These are phyloP conservation scores for Funneliformis geosporum DNA, from an alignment of 192 early-diverging fungal genomes.

Conservation along the genomic window DNA sequence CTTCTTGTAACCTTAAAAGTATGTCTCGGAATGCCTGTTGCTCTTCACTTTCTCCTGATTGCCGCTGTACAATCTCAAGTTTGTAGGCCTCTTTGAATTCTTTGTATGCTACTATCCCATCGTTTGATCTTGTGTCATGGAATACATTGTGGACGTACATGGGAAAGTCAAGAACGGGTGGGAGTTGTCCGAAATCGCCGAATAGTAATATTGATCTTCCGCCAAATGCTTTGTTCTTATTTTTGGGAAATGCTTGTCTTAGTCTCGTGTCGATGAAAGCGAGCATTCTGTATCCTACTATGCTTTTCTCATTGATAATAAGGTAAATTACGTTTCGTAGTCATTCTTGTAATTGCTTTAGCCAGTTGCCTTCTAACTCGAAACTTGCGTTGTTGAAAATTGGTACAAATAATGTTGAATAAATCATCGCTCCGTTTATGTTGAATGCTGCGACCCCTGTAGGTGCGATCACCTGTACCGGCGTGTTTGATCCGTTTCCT, in stretches of 20 bases:
- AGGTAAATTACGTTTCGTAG: background rate
- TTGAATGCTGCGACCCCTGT: background rate
- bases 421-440: background rate
- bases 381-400: too few relatives aligned
- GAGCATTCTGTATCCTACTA: background rate
- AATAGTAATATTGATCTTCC: background rate
- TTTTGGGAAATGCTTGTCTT: background rate
- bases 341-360: background rate
- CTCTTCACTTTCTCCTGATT: too few relatives aligned
- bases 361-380: background rate
- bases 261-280: background rate
- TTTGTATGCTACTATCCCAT: too few relatives aligned
- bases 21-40: too few relatives aligned
- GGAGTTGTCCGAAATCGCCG: background rate
- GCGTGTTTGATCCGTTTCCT: background rate
- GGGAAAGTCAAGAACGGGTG: background rate
- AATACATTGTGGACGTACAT: background rate
- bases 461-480: background rate
- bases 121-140: too few relatives aligned
- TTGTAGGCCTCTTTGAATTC: too few relatives aligned
- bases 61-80: too few relatives aligned
- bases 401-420: background rate
- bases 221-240: background rate
- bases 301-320: background rate
- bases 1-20: too few relatives aligned